A percentile compares a stretch with the other conserved stretches of the same genome.
Conservation (phyloP, 148 eudicot genomes). For the Drosera capensis region DNA sequence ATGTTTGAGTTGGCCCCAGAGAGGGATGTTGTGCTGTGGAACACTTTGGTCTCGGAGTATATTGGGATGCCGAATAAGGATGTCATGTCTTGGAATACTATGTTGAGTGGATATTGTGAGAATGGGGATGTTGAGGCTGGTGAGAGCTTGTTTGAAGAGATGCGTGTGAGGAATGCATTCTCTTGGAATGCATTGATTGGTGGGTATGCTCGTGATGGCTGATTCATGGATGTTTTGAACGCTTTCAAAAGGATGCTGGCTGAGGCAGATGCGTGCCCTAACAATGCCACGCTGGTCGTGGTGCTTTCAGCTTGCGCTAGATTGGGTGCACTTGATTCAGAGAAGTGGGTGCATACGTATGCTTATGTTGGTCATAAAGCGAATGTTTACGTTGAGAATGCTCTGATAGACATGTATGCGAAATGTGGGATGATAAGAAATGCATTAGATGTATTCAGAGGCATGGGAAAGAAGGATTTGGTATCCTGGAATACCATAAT, state of each 20-base stretch:
- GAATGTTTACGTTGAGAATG: constrained; percentile 43
- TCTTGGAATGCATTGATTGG: constrained; percentile 75
- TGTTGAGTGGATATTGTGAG: constrained; percentile 51
- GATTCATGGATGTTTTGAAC: constrained; percentile 26
- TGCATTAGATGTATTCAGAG: constrained; percentile 32
- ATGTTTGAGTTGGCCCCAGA: constrained; percentile 59
- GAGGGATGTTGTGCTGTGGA: constrained; percentile 67
- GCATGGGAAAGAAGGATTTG: constrained; percentile 37
- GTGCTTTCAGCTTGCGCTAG: constrained; percentile 54
- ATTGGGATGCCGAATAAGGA: constrained; percentile 51
- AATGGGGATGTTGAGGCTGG: constrained; percentile 38
- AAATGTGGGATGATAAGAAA: constrained; percentile 53
- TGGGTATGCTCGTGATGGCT: constrained; percentile 34
- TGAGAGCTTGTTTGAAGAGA: constrained; percentile 37
- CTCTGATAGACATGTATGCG: constrained; percentile 65
- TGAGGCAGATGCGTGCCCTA: constrained; percentile 39
- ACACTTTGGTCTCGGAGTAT: constrained; percentile 47
- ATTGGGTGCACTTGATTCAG: constrained; percentile 57
- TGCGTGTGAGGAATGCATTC: constrained; percentile 51
- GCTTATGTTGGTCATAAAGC: constrained; percentile 40
- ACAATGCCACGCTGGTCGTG: constrained; percentile 56
- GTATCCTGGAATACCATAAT: constrained; percentile 73
- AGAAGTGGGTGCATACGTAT: constrained; percentile 49
- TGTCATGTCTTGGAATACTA: constrained; percentile 65
- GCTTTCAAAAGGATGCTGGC: constrained; percentile 49